Percentiles rank a stretch among this genome's conserved stretches.
These are phyloP conservation scores for Xylaria cubensis DNA, from an alignment of 495 filamentous ascomycete genomes.

Conservation along the genomic window DNA sequence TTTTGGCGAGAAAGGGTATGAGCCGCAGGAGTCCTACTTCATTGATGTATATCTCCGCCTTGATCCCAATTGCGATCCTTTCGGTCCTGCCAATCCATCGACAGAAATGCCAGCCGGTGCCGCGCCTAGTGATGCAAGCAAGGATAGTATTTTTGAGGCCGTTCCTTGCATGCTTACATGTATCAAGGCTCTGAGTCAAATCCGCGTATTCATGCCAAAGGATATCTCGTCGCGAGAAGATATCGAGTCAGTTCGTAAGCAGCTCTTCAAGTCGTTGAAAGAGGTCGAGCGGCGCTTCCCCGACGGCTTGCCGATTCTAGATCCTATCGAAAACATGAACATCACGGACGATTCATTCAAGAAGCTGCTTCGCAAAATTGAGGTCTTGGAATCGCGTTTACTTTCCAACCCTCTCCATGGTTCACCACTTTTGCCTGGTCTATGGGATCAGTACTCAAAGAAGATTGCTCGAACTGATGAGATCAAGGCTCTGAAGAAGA, in stretches of 20 bases:
- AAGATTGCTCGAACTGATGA: conserved; percentile 78
- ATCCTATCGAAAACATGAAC: conserved; percentile 93
- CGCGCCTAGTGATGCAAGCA: conserved; percentile 53
- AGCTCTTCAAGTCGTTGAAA: conserved; percentile 60
- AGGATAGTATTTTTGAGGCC: conserved; percentile 68
- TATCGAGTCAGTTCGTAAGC: conserved; percentile 66
- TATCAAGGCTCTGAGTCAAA: conserved; percentile 75
- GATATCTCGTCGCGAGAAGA: conserved; percentile 68
- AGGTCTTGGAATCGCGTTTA: conserved; percentile 92
- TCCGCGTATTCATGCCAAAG: conserved; percentile 80
- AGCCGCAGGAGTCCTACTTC: conserved; percentile 75
- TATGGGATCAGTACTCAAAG: conserved; percentile 82
- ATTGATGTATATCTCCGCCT: conserved; percentile 84
- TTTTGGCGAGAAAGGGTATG: conserved; percentile 65
- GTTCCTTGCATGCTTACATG: conserved; percentile 87
- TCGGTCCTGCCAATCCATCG: conserved; percentile 37
- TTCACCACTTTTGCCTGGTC: conserved; percentile 76
- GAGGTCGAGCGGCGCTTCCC: conserved; percentile 86
- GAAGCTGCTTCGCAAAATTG: conserved; percentile 92
- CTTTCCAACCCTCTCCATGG: conserved; percentile 87
- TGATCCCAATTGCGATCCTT: conserved; percentile 42
- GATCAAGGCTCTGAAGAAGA: conserved; percentile 87
- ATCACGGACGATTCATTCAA: conserved; percentile 94
- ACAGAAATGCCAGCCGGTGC: conserved; percentile 45
- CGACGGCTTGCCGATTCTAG: conserved; percentile 86